Conservation (phyloP, 345 rosid genomes). For the Luvunga scandens region DNA sequence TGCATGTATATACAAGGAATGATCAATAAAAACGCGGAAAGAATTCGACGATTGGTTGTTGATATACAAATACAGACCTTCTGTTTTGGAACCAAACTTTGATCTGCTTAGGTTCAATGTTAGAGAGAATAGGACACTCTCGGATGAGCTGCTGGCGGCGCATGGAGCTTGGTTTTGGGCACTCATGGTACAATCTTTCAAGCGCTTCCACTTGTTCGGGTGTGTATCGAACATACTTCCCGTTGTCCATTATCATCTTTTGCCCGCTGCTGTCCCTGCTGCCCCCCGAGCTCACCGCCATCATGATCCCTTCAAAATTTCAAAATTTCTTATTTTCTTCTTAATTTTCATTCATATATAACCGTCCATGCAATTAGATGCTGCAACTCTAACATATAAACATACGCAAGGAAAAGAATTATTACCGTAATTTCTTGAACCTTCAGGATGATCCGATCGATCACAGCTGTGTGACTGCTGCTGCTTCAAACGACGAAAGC, state of each 20-base stretch:
- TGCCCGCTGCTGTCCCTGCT: slow-evolving; percentile 44
- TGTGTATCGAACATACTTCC: slow-evolving; percentile 75
- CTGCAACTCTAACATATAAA: too few species aligned
- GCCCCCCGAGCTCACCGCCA: slow-evolving; percentile 58
- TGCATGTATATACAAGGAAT: neutral
- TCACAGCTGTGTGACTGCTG: neutral
- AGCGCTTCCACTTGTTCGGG: slow-evolving; percentile 84
- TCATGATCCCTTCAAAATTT: slow-evolving; percentile 29
- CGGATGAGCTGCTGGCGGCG: slow-evolving; percentile 78
- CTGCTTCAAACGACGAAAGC: slow-evolving; percentile 6
- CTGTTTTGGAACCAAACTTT: slow-evolving; percentile 88
- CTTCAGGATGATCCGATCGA: neutral
- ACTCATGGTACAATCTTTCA: slow-evolving; percentile 66
- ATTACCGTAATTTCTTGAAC: neutral
- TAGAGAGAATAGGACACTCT: slow-evolving; percentile 73
- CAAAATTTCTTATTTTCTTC: neutral
- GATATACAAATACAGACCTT: slow-evolving; percentile 27
- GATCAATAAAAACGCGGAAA: neutral
- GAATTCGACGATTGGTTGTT: neutral
- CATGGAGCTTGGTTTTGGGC: slow-evolving; percentile 78
- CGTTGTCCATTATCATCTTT: slow-evolving; percentile 57
- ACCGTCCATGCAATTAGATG: too few species aligned
- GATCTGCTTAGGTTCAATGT: slow-evolving; percentile 85
- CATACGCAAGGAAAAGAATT: too few species aligned
- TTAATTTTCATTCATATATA: too few species aligned